Evolutionary conservation across 2,329 filamentous ascomycete species (phyloP).

Genomic region (Stagonosporopsis vannaccii): DNA sequence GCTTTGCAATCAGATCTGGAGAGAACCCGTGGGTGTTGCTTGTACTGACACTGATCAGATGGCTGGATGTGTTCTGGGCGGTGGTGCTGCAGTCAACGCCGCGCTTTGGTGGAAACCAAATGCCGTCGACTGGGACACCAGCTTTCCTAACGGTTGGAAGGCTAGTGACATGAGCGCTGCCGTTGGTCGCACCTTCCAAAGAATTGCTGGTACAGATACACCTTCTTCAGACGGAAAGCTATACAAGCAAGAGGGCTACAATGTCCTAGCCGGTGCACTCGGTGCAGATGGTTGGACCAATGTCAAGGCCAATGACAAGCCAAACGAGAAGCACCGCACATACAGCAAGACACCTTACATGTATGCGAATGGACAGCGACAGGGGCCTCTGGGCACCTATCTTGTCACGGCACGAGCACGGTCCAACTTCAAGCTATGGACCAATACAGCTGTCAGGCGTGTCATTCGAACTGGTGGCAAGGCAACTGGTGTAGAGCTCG

Average conservation of each 20-base stretch:
- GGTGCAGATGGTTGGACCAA: conserved; percentile 67
- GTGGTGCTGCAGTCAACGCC: conserved; percentile 71
- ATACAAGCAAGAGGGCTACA: conserved; percentile 72
- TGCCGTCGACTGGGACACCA: conserved; percentile 72
- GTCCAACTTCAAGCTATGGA: conserved; percentile 72
- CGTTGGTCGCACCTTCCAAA: conserved; percentile 68
- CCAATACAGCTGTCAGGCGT: conserved; percentile 70
- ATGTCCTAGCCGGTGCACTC: conserved; percentile 68
- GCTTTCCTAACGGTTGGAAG: conserved; percentile 77
- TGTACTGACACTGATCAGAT: conserved; percentile 76
- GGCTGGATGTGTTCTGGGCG: conserved; percentile 75
- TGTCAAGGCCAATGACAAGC: conserved; percentile 66
- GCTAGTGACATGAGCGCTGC: conserved; percentile 66
- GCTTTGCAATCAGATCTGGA: conserved; percentile 75
- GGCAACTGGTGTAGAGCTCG: conserved; percentile 73
- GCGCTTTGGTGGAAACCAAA: conserved; percentile 74
- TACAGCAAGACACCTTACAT: conserved; percentile 72
- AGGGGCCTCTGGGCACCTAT: conserved; percentile 75
- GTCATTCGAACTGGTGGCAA: conserved; percentile 69
- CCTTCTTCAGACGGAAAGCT: conserved; percentile 72
- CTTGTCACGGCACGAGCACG: conserved; percentile 67
- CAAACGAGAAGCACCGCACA: conserved; percentile 69
- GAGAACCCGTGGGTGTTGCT: conserved; percentile 67
- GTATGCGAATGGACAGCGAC: conserved; percentile 70
- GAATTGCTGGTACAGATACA: conserved; percentile 73